Conservation (phyloP, 2,329 filamentous ascomycete species). For the Knufia petricola region DNA sequence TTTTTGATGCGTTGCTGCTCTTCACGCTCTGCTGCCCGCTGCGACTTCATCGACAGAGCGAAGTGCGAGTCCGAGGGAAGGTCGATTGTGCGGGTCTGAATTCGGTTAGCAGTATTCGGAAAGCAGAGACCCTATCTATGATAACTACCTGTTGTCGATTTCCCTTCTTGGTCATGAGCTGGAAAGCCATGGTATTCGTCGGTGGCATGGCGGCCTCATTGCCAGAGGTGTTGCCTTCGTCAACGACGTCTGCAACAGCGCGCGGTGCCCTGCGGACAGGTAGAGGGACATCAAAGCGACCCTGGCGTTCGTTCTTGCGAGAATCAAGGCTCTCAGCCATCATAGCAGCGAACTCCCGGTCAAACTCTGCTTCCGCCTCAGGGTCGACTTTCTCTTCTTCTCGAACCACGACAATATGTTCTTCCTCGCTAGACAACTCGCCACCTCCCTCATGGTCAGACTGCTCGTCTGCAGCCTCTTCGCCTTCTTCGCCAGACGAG, state of each 20-base stretch:
- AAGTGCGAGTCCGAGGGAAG: slow-evolving; percentile 81
- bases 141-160: slow-evolving; percentile 76
- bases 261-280: slow-evolving; percentile 66
- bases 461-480: slow-evolving; percentile 29
- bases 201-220: slow-evolving; percentile 15
- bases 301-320: slow-evolving; percentile 89
- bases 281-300: slow-evolving; percentile 92
- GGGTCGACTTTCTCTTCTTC: slow-evolving; percentile 85
- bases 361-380: slow-evolving; percentile 92
- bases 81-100: slow-evolving; percentile 78
- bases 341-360: slow-evolving; percentile 94
- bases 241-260: slow-evolving; percentile 41
- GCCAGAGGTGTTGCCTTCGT: slow-evolving; percentile 24
- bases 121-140: background rate
- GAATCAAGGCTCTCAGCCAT: slow-evolving; percentile 97
- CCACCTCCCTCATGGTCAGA: slow-evolving; percentile 37
- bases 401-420: slow-evolving; percentile 83
- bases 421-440: slow-evolving; percentile 54
- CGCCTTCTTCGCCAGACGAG: slow-evolving; percentile 41
- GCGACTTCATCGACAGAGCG: slow-evolving; percentile 88
- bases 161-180: slow-evolving; percentile 86
- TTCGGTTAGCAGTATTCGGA: slow-evolving; percentile 11
- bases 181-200: slow-evolving; percentile 81
- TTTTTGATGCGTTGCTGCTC: slow-evolving; percentile 99
- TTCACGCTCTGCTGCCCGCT: slow-evolving; percentile 88